These are phyloP conservation scores for Globisporangium ultimum DNA, from an alignment of 352 stramenopile genomes.

Conservation along the genomic window DNA sequence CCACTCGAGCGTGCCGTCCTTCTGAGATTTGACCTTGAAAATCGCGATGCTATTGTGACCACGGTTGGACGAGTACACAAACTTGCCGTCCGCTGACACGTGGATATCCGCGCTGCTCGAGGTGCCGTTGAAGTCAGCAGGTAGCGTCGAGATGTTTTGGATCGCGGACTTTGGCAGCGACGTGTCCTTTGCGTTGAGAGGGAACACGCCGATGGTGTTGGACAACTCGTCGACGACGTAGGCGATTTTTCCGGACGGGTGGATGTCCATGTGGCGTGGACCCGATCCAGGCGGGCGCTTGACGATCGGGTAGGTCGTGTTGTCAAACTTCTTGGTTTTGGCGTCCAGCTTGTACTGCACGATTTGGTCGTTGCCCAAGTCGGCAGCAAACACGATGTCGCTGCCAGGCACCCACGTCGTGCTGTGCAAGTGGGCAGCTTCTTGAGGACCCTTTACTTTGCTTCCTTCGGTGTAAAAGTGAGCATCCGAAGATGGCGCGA, in stretches of 20 bases:
- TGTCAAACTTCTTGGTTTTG: slow-evolving; percentile 32
- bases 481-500: slow-evolving; percentile 29
- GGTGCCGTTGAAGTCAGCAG: slow-evolving; percentile 23
- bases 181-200: slow-evolving; percentile 14
- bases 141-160: slow-evolving; percentile 59
- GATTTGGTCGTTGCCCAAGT: slow-evolving; percentile 64
- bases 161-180: slow-evolving; percentile 23
- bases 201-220: slow-evolving; percentile 59
- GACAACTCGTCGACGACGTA: slow-evolving; percentile 65
- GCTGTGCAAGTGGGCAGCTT: slow-evolving; percentile 58
- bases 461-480: slow-evolving; percentile 37
- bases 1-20: slow-evolving; percentile 1
- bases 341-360: slow-evolving; percentile 43
- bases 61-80: slow-evolving; percentile 67
- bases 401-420: slow-evolving; percentile 52
- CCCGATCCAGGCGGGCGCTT: slow-evolving; percentile 35
- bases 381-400: slow-evolving; percentile 38
- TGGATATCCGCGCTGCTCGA: slow-evolving; percentile 46
- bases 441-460: slow-evolving; percentile 33
- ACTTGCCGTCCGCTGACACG: slow-evolving; percentile 45
- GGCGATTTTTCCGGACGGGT: slow-evolving; percentile 34
- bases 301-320: slow-evolving; percentile 11
- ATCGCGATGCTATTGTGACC: slow-evolving; percentile 62
- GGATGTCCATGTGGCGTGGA: slow-evolving; percentile 63
- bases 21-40: slow-evolving; percentile 32